Conservation (phyloP, 352 stramenopile genomes). For the Phytophthora pisi region DNA sequence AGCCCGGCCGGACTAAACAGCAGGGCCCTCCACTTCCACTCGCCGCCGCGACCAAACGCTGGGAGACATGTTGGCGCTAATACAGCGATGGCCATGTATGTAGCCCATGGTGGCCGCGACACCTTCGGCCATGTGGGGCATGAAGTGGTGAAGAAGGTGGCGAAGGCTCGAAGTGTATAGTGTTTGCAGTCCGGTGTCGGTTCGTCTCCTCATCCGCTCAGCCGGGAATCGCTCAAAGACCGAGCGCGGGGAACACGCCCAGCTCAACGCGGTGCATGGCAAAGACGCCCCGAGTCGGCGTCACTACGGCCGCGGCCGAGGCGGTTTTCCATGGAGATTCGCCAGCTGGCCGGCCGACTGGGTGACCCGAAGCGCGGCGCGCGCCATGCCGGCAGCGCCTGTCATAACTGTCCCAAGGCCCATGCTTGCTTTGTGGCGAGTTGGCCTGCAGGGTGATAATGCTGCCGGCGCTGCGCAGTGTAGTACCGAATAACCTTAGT, state of each 20-base stretch:
- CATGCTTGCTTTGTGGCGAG: background rate
- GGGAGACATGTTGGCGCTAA: background rate
- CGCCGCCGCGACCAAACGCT: background rate
- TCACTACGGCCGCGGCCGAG: background rate
- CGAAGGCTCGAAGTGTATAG: background rate
- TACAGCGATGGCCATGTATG: no score
- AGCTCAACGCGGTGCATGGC: slow-evolving; percentile 12
- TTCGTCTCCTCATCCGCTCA: slow-evolving; percentile 32
- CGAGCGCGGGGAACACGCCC: slow-evolving; percentile 20
- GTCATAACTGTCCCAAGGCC: slow-evolving; percentile 26
- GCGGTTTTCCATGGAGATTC: slow-evolving; percentile 31
- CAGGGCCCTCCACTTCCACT: background rate
- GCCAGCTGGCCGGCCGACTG: slow-evolving; percentile 23
- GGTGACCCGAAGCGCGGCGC: background rate
- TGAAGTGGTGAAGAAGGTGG: no score
- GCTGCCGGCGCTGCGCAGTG: background rate
- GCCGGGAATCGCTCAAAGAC: slow-evolving; percentile 22
- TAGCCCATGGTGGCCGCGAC: no score
- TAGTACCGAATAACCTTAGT: no score
- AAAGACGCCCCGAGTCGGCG: background rate
- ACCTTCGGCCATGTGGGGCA: no score
- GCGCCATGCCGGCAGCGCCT: slow-evolving; percentile 11
- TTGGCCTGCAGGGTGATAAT: background rate
- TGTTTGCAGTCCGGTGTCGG: slow-evolving; percentile 1
- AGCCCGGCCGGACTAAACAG: slow-evolving; percentile 17